These are phyloP conservation scores for Fusarium sp. DNA, from an alignment of 2,329 filamentous ascomycete genomes.

Conservation along the genomic window DNA sequence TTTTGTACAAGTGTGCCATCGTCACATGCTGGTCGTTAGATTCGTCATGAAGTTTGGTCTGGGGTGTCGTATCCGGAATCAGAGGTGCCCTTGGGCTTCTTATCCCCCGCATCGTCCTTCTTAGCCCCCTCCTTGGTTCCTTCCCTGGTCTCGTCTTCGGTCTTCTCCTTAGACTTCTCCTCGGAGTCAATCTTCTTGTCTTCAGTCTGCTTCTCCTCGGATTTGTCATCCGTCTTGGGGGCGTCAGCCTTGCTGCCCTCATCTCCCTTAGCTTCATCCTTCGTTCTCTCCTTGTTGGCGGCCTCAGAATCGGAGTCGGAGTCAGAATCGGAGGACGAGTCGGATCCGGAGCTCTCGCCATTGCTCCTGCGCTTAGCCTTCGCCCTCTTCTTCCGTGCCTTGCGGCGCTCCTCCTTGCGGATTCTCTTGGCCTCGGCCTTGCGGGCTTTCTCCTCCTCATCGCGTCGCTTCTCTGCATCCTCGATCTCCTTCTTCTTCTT, in stretches of 20 bases:
- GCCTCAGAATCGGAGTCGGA: conserved; percentile 45
- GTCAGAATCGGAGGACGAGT: conserved; percentile 40
- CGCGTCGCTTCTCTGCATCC: conserved; percentile 59
- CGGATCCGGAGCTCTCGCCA: conserved; percentile 43
- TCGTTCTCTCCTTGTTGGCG: conserved; percentile 32
- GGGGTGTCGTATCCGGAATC: conserved; percentile 55
- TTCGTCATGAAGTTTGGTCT: conserved; percentile 36
- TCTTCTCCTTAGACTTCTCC: conserved; percentile 11
- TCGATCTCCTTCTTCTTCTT: conserved; percentile 63
- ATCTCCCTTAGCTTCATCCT: conserved; percentile 39
- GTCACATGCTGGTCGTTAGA: conserved; percentile 17
- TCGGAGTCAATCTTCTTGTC: conserved; percentile 10
- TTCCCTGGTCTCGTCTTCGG: conserved; percentile 25
- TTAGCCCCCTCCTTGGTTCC: conserved; percentile 14
- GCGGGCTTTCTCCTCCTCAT: conserved; percentile 53
- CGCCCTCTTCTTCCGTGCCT: conserved; percentile 45
- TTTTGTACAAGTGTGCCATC: conserved; percentile 10
- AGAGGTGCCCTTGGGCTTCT: conserved; percentile 50
- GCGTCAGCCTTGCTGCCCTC: conserved; percentile 16
- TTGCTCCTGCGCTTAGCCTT: conserved; percentile 44
- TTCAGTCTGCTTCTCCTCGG: conserved; percentile 14
- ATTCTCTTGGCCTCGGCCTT: conserved; percentile 51
- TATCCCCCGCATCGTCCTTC: conserved; percentile 9
- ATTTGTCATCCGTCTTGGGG: conserved; percentile 19
- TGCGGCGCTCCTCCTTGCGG: conserved; percentile 46